Base-by-base conservation (phyloP, 495 filamentous ascomycete species). In the Neurospora sp. region DNA sequence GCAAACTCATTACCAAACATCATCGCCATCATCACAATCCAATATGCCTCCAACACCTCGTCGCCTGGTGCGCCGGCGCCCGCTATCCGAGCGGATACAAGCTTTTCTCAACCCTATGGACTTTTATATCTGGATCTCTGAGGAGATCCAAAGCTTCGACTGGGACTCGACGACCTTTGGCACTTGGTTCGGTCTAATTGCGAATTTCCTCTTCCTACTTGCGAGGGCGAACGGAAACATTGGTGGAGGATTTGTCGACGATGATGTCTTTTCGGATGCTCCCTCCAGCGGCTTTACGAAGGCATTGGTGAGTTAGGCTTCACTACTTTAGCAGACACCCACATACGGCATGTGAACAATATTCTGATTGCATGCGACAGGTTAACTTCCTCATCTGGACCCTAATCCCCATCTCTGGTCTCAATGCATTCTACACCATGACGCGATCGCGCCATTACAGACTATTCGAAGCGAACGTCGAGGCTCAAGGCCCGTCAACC, bases 261-360 rank as follows among this genome's bases (percentile, higher is more conserved):
- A 97, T 78, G 93, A 97, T 87, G 93, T 98, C 23, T 97, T 99
- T 83, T 90, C 90, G 27, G 92, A 96, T 73, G 86, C 85, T 27
- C 75, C 77, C 0, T 83, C 88, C 70, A 85, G 81, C 46, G 89
- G 91, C 20, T 93, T 91, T 88, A 79, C 93, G 69, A 86, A 88
- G 40, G 94, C 92, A 86, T 82, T 97, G 80, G 94, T 97, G 88
- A 79, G 93, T 91, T 75, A 18, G 42, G 8, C 11, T 41, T 59
- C 59, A 3, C 9, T 18, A 2, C 48, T 18, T 18, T 54, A 1
- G 46, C 40, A 54, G n/a, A 70, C 38, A 39, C 48, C 46, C 20
- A 3, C 20, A 2, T 27, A 14, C 48, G 23, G 48, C 48, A 27
- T 27, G 20, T 31, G 20, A 54, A 12, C 11, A 14, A 27, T 14